These are phyloP conservation scores for Glycine soja DNA, from an alignment of 306 rosid genomes.

Conservation along the genomic window DNA sequence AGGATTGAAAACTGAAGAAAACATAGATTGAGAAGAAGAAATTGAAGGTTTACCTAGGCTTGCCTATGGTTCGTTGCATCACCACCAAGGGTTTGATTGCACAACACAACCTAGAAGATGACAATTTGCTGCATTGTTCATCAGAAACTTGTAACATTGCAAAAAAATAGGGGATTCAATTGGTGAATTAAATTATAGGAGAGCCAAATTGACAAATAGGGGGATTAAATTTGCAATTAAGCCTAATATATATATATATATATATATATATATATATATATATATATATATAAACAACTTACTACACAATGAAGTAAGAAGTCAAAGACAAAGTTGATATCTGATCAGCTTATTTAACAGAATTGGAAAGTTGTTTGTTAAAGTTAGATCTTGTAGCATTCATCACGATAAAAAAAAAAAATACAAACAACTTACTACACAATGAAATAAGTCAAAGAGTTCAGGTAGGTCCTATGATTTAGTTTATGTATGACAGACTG, in stretches of 20 bases:
- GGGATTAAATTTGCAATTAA: too few species aligned
- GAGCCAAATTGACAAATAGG: too few species aligned
- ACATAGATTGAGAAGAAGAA: not conserved
- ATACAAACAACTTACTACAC: not conserved
- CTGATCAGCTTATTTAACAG: not conserved
- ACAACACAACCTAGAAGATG: not conserved
- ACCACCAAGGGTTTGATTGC: slow-evolving; percentile 21
- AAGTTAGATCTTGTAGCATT: not conserved
- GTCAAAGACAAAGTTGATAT: too few species aligned
- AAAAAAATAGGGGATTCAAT: too few species aligned
- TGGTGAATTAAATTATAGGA: too few species aligned
- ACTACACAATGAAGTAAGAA: too few species aligned
- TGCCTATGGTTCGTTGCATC: not conserved
- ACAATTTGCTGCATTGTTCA: not conserved
- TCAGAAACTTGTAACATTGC: too few species aligned
- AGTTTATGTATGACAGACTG: too few species aligned
- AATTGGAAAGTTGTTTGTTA: not conserved
- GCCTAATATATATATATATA: too few species aligned
- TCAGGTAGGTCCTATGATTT: too few species aligned
- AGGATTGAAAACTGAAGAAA: not conserved
- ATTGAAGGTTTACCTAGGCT: not conserved
- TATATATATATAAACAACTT: too few species aligned
- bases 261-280: too few species aligned
- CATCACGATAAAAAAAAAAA: not conserved
- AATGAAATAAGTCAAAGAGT: not conserved